A percentile compares a stretch with the other conserved stretches of the same genome.
phyloP scores from a whole-genome alignment of 2,329 filamentous ascomycete species.

The Fusarium sp. region DNA sequence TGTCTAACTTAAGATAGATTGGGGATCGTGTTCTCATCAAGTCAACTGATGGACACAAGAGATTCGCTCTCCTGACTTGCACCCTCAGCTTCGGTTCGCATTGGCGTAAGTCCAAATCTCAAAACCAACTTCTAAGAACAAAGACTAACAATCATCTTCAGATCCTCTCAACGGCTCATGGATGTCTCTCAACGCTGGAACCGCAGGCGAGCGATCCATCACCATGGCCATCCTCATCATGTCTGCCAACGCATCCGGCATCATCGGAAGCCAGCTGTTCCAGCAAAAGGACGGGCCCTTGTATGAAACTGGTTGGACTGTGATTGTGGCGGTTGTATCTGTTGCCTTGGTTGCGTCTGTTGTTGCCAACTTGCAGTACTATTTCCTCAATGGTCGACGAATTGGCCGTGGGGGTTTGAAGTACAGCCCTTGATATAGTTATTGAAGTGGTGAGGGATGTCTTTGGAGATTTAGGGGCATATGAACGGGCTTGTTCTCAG shows the following conservation, averaged over 20 bases:
- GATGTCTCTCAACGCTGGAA: conserved; percentile 45
- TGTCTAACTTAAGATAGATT: conserved; percentile 16
- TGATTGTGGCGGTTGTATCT: conserved; percentile 40
- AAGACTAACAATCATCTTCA: not conserved
- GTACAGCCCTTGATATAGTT: conserved; percentile 25
- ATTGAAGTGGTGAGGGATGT: not conserved
- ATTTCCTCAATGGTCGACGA: conserved; percentile 54
- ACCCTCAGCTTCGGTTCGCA: conserved; percentile 29
- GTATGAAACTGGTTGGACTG: conserved; percentile 46
- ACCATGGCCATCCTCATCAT: conserved; percentile 50
- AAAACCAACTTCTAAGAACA: accelerated
- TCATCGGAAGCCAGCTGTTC: conserved; percentile 48
- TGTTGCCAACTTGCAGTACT: conserved; percentile 42
- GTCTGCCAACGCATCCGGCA: conserved; percentile 47
- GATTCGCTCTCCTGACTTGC: conserved; percentile 29
- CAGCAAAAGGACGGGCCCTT: conserved; percentile 45
- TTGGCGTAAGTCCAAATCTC: conserved; percentile 28
- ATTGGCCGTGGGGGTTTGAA: conserved; percentile 22
- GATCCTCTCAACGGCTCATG: conserved; percentile 46
- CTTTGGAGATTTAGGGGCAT: not conserved
- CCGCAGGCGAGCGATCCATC: conserved; percentile 46
- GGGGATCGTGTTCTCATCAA: conserved; percentile 32
- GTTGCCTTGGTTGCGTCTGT: conserved; percentile 37
- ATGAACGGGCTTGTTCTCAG: not conserved
- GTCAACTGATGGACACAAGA: conserved; percentile 24